Evolutionary conservation across 2,329 filamentous ascomycete genomes (phyloP).

Genomic region (Niveomyces coronatus): DNA sequence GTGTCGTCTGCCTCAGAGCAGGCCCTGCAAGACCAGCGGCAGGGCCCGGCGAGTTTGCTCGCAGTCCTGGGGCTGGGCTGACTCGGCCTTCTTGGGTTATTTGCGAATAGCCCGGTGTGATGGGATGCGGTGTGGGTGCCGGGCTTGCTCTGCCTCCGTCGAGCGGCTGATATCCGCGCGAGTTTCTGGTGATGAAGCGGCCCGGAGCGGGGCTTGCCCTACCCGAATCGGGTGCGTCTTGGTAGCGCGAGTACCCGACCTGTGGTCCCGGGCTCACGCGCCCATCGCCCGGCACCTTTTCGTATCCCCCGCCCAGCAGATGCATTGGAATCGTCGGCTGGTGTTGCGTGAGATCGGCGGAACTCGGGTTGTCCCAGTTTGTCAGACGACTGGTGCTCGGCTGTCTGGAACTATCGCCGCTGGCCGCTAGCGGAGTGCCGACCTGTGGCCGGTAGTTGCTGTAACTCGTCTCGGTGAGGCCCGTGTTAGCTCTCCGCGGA

Average conservation of each 20-base stretch:
- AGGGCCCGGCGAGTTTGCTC: constrained; percentile 5
- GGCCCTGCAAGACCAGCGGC: constrained; percentile 17
- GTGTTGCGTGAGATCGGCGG: constrained; percentile 39
- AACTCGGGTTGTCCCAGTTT: constrained; percentile 40
- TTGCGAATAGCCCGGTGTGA: constrained; percentile 1
- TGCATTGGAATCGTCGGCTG: constrained; percentile 41
- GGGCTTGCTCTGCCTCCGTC: constrained; percentile 1
- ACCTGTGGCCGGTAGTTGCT: constrained; percentile 16
- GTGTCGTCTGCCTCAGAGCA: constrained; percentile 1
- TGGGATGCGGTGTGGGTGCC: not conserved
- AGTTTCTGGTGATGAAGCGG: not conserved
- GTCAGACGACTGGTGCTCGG: constrained; percentile 3
- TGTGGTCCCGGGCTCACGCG: constrained; percentile 1
- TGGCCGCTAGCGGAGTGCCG: not conserved
- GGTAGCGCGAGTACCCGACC: not conserved
- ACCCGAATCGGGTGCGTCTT: not conserved
- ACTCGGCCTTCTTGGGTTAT: constrained; percentile 2
- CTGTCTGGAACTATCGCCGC: constrained; percentile 1
- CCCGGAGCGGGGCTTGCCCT: not conserved
- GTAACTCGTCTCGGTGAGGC: constrained; percentile 20
- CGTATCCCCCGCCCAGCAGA: constrained; percentile 1
- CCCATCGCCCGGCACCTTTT: constrained; percentile 18
- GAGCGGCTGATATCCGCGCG: constrained; percentile 2
- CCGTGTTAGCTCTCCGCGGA: constrained; percentile 3
- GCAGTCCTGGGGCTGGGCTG: constrained; percentile 3